phyloP scores from a whole-genome alignment of 768 basidiomycete species.

The Guyanaporus albipodus region DNA sequence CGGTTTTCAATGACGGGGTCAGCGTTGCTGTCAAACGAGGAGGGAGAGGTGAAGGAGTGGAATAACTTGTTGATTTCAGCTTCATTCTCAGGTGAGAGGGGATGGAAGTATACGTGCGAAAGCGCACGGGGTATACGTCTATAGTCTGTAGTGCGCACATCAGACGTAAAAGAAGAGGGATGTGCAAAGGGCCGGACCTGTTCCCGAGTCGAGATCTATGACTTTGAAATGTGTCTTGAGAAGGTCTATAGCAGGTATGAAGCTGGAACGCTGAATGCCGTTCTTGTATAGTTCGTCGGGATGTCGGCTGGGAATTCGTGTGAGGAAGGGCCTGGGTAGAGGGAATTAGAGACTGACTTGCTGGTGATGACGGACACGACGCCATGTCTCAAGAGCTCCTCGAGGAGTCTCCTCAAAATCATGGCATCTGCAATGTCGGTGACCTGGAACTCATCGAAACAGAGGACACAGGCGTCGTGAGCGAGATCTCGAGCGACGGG shows the following conservation, averaged over 20 bases:
- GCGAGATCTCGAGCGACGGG: conserved; percentile 88
- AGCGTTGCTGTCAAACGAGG: conserved; percentile 25
- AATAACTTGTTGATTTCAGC: conserved; percentile 85
- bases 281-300: conserved; percentile 98
- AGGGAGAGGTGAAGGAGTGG: conserved; percentile 56
- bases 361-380: conserved; percentile 96
- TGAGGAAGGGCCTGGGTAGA: not conserved
- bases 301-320: conserved; percentile 64
- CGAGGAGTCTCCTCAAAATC: conserved; percentile 89
- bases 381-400: conserved; percentile 80
- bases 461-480: conserved; percentile 77
- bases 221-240: conserved; percentile 85
- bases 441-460: conserved; percentile 99
- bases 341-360: conserved; percentile 57
- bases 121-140: conserved; percentile 88
- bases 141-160: conserved; percentile 61
- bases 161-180: not conserved
- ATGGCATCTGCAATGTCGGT: conserved; percentile 98
- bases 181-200: conserved; percentile 47
- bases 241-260: conserved; percentile 91
- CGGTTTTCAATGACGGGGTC: conserved; percentile 61
- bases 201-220: conserved; percentile 92
- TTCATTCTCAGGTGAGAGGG: conserved; percentile 60
- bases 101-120: conserved; percentile 91
- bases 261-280: conserved; percentile 93